phyloP scores from a whole-genome alignment of 768 basidiomycete species.

The Tylopilus sp. region DNA sequence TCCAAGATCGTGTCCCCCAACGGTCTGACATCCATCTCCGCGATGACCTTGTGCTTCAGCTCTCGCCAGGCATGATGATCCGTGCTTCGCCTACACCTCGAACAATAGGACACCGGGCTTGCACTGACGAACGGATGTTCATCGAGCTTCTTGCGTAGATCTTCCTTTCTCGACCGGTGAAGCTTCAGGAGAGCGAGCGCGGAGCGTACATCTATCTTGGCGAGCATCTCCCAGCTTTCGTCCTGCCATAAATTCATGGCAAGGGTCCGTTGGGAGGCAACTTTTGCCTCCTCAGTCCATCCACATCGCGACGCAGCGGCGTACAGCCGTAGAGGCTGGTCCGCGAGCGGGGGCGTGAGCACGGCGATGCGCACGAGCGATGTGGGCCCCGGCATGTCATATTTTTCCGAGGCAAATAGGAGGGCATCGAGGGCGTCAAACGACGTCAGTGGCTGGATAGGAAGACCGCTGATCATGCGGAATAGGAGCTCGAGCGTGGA shows the following conservation, averaged over 20 bases:
- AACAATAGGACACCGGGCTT: conserved; percentile 41
- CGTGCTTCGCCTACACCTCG: conserved; percentile 44
- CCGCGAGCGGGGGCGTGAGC: conserved; percentile 47
- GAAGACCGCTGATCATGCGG: conserved; percentile 59
- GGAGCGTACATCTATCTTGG: conserved; percentile 47
- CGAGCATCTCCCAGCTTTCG: conserved; percentile 42
- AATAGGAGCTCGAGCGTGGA: conserved; percentile 53
- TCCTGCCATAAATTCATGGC: conserved; percentile 47
- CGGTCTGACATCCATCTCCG: conserved; percentile 58
- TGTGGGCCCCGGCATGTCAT: conserved; percentile 64
- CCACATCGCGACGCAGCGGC: conserved; percentile 53
- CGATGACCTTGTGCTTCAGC: conserved; percentile 52
- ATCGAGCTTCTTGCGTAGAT: conserved; percentile 46
- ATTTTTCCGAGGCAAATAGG: conserved; percentile 65
- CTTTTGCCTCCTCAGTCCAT: conserved; percentile 54
- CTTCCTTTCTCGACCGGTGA: conserved; percentile 51
- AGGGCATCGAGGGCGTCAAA: conserved; percentile 55
- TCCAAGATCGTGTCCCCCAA: conserved; percentile 55
- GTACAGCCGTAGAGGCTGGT: conserved; percentile 52
- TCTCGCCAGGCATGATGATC: conserved; percentile 65
- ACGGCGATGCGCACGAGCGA: conserved; percentile 59
- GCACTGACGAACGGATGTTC: conserved; percentile 56
- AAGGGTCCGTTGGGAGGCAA: conserved; percentile 56
- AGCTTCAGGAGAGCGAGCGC: conserved; percentile 53
- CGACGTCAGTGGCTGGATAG: conserved; percentile 45